phyloP scores from a whole-genome alignment of 352 stramenopile species.

The Pythium phragmitis region DNA sequence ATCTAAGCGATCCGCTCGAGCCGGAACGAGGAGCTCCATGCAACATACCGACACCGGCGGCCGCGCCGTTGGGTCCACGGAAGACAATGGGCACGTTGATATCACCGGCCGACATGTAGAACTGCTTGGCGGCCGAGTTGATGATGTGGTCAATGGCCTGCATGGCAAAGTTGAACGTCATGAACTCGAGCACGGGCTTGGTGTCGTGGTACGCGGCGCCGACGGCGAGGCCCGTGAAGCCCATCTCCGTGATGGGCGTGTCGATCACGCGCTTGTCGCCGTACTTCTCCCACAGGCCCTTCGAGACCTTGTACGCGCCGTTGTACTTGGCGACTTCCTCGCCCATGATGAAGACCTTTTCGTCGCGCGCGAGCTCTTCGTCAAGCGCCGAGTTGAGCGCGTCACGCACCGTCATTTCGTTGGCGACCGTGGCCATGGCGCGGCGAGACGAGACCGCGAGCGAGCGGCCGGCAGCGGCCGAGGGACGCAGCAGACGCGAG shows the following conservation, averaged over 20 bases:
- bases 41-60: slow-evolving; percentile 91
- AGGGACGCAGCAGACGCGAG: slow-evolving; percentile 44
- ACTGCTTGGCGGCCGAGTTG: slow-evolving; percentile 99
- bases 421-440: slow-evolving; percentile 71
- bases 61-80: slow-evolving; percentile 97
- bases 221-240: slow-evolving; percentile 93
- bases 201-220: slow-evolving; percentile 97
- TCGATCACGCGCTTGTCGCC: slow-evolving; percentile 99
- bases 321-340: slow-evolving; percentile 99
- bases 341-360: slow-evolving; percentile 93
- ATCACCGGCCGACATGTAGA: slow-evolving; percentile 99
- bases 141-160: slow-evolving; percentile 99
- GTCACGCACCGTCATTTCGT: slow-evolving; percentile 96
- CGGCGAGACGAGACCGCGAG: slow-evolving; percentile 35
- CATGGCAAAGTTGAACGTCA: slow-evolving; percentile 99
- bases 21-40: not conserved
- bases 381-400: slow-evolving; percentile 98
- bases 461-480: slow-evolving; percentile 11
- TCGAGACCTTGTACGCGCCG: slow-evolving; percentile 99
- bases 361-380: slow-evolving; percentile 98
- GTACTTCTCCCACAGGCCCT: slow-evolving; percentile 99
- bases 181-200: slow-evolving; percentile 99
- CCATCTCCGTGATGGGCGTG: slow-evolving; percentile 99
- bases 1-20: slow-evolving; percentile 2
- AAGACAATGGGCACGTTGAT: slow-evolving; percentile 99